Base-by-base conservation (phyloP, 192 early-diverging fungal genomes). In the Podila clonocystis region DNA sequence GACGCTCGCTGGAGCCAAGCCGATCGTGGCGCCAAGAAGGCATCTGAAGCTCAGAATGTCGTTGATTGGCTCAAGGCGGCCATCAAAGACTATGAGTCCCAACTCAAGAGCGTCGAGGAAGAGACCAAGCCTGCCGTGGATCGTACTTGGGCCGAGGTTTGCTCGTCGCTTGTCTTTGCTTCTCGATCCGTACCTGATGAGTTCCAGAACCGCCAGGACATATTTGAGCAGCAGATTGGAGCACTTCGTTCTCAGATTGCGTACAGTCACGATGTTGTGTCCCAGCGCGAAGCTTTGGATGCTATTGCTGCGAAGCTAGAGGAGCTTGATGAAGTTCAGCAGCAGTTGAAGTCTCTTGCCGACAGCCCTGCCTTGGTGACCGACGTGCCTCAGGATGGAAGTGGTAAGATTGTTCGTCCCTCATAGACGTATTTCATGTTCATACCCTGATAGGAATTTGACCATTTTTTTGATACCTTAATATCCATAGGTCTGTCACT, bases 1-100 rank as follows among this genome's bases (percentile, higher is more conserved):
- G 48, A 72, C 28, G 77, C 71, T 12, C 77, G 70, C n/a, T 80
- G 77, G 77, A 58, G 28, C 12, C 26, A 36, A 9, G 65, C 30
- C 3, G 26, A 1, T 13, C 33, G 60, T 11, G 30, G 34, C 12
- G 12, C 58, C 13, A 50, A 30, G 48, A 31, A 19, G n/a, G n/a
- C 38, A 5, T 64, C 26, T 28, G 26, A 20, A 20, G 11, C n/a
- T 45, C 34, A 24, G 15, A 31, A 24, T 41, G 17, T 60, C 13
- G 26, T 64, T 20, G 57, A 65, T 38, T 29, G 15, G 9, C 77
- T 80, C 13, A 70, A 73, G 2, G 20, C 66, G 2, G 15, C 65
- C 1, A 24, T 73, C 19, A 13, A 3, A n/a, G 62, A 59, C 34
- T 73, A 73, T 50, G 67, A 72, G 59, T n/a, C 26, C 9, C 77